A percentile compares a stretch with the other conserved stretches of the same genome.
Evolutionary conservation across 139 green algal species (phyloP).

Genomic region (Chlamydomonas incerta): DNA sequence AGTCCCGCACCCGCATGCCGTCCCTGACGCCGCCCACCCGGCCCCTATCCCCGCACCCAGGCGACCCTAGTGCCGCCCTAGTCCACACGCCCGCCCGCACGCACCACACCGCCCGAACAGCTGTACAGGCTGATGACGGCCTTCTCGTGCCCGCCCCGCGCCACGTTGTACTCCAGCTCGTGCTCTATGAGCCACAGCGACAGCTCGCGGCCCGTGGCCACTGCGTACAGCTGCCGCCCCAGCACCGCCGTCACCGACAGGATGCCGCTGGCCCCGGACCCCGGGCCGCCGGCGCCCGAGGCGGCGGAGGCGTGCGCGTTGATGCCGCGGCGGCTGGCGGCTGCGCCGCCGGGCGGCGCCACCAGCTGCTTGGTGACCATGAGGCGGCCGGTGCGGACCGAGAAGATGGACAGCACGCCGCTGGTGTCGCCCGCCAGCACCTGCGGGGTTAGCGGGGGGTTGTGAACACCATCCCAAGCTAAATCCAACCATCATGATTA

Average conservation of each 20-base stretch:
- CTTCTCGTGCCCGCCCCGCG: conserved; percentile 66
- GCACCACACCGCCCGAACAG: conserved; percentile 64
- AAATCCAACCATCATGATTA: too few relatives aligned
- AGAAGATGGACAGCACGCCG: conserved; percentile 57
- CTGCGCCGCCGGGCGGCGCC: neutral
- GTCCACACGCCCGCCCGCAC: too few relatives aligned
- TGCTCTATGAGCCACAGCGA: conserved; percentile 56
- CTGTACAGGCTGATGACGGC: conserved; percentile 66
- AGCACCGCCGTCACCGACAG: neutral
- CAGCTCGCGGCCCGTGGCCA: conserved; percentile 24
- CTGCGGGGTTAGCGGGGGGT: conserved; percentile 14
- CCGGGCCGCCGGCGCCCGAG: neutral
- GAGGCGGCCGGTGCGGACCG: conserved; percentile 42
- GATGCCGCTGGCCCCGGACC: neutral
- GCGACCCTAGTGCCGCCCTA: too few relatives aligned
- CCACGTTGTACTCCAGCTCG: conserved; percentile 72
- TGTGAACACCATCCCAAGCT: neutral
- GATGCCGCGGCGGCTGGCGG: too few relatives aligned
- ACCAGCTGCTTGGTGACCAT: conserved; percentile 57
- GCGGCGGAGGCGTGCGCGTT: neutral
- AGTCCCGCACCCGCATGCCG: too few relatives aligned
- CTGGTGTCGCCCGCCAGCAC: conserved; percentile 54
- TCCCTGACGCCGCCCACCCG: too few relatives aligned
- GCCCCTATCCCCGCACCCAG: too few relatives aligned
- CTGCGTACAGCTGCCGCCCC: conserved; percentile 48